phyloP scores from a whole-genome alignment of 2,329 filamentous ascomycete genomes.

The Penicillium sp. region DNA sequence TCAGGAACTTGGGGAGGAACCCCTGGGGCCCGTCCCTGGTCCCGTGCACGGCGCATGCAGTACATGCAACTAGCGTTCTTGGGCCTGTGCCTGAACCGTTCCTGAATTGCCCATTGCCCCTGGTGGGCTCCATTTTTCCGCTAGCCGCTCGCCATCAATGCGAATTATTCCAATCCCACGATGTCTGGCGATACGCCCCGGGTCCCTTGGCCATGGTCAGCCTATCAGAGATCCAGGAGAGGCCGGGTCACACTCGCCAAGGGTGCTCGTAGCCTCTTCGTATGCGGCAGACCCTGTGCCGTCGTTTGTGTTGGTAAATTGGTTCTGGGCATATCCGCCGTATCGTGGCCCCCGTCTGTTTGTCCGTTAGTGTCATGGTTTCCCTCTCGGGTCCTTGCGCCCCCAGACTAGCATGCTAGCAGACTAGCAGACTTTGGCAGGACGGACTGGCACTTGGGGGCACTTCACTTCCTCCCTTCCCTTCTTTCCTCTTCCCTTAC shows the following conservation, averaged over 20 bases:
- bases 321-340: slow-evolving; percentile 11
- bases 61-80: not conserved
- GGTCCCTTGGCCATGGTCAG: not conserved
- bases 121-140: not conserved
- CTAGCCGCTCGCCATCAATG: slow-evolving; percentile 6
- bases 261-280: not conserved
- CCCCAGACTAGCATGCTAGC: not conserved
- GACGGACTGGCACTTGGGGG: not conserved
- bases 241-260: slow-evolving; percentile 1
- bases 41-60: not conserved
- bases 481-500: not conserved
- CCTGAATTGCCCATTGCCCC: not conserved
- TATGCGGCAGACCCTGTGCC: not conserved
- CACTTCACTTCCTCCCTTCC: slow-evolving; percentile 4
- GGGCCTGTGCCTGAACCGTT: slow-evolving; percentile 19
- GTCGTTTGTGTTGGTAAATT: not conserved
- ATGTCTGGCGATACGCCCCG: not conserved
- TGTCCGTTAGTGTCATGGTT: not conserved
- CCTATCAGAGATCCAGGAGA: not conserved
- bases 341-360: not conserved
- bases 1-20: slow-evolving; percentile 11
- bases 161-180: slow-evolving; percentile 2
- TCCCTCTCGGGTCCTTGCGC: not conserved
- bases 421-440: not conserved
- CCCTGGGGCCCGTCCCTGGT: slow-evolving; percentile 18